Evolutionary conservation across 306 rosid species (phyloP), one percentile per base, ranked within the genome.

Genomic region (Cucurbita ficifolia): DNA sequence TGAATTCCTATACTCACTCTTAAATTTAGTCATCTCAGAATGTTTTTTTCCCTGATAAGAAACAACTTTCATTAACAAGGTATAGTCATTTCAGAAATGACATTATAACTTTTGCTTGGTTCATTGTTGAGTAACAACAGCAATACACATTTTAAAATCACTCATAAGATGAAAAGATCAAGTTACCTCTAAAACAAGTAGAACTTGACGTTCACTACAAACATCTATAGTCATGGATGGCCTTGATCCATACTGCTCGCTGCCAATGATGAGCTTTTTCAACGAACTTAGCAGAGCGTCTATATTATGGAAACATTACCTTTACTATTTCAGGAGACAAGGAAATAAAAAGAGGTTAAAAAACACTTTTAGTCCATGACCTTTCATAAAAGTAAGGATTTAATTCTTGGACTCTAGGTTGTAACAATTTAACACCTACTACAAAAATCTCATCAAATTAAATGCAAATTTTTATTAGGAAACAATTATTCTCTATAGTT

Each of bases 161-260:
- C 51, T 43, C 61, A 55, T 19, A 64, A 48, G 76, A 49, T 48
- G 53, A 72, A 8, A 75, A 53, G 72, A 70, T 45, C 76, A 48
- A 48, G 65, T 49, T 81, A 93, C 97, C 98, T 89, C 88, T 78
- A 87, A 65, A 72, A 85, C 81, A 67, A 93, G 92, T 75, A 83
- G 86, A 82, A 80, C 86, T 81, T 93, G 98, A 56, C 82, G 88
- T 63, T 88, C 90, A 36, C 90, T 90, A 82, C 92, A 93, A 81
- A 90, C 90, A 83, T 93, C 96, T 74, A 93, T 64, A 62, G 79
- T 80, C 80, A 91, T 76, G 80, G 86, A 85, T 46, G 90, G 94
- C 77, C 97, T 90, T 77, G 89, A 76, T 77, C 87, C 85, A 58
- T 87, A 84, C 70, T 58, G 77, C 75, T 88, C 97, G 53, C 51